Evolutionary conservation across 2,329 filamentous ascomycete genomes (phyloP), one percentile per base, ranked within the genome.

Genomic region (Fusarium sp.): DNA sequence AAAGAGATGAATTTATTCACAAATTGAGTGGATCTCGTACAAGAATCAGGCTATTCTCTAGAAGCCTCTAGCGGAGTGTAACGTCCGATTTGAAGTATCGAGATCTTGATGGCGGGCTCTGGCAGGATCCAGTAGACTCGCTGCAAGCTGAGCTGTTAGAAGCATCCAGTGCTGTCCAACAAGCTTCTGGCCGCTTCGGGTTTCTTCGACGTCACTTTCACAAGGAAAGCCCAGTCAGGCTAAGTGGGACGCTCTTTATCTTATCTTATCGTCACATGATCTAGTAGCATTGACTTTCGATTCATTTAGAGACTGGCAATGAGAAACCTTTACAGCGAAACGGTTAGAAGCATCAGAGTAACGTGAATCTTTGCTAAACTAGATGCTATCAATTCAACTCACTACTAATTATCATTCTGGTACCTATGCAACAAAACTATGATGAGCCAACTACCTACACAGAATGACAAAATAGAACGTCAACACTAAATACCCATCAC

Each of bases 151-250:
- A 53, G 61, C 56, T 64, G 60, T 36, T 70, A 64, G 72, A 75
- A 72, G 61, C 51, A 61, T 58, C 65, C 58, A 66, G 64, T 74
- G 75, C 45, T 70, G 69, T 62, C 72, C 68, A 65, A 22, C 51
- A 39, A 60, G 57, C 49, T 61, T 61, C 57, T 61, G 43, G 74
- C 73, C 76, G 61, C 69, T 66, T 64, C 65, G 41, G 65, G 74
- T 68, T 29, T 57, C 46, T 70, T 70, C 68, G 74, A 77, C 73
- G 75, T 76, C 74, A 76, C 74, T 62, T 42, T 59, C 44, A 62
- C 47, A 32, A 41, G 60, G 44, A 70, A 69, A 41, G 19, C 36
- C 42, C 39, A 11, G 8, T 11, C n/a, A 35, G 44, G 25, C 8
- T 5, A 48, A 47, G 9, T 73, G 52, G 73, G 70, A 61, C 63